These are phyloP conservation scores for Vanderwaltozyma tropicalis DNA, from an alignment of 805 yeast genomes.

Conservation along the genomic window DNA sequence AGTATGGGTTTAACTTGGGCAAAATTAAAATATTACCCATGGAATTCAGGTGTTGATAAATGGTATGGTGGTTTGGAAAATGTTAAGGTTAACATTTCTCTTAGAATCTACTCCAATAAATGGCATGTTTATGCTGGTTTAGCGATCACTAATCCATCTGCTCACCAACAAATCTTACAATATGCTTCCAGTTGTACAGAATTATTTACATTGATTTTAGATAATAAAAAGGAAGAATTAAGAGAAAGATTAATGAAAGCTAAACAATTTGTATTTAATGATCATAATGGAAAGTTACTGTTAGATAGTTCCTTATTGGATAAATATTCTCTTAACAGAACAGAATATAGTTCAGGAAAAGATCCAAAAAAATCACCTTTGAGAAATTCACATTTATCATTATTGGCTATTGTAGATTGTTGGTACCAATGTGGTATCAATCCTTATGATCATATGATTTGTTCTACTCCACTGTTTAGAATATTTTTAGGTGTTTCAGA, in stretches of 20 bases:
- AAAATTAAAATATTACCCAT: slow-evolving; percentile 72
- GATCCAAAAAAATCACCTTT: slow-evolving; percentile 5
- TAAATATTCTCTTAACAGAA: slow-evolving; percentile 66
- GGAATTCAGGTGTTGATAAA: slow-evolving; percentile 44
- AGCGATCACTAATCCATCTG: slow-evolving; percentile 91
- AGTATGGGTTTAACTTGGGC: slow-evolving; percentile 98
- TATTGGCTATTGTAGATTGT: slow-evolving; percentile 85
- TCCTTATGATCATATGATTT: slow-evolving; percentile 94
- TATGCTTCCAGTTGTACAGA: slow-evolving; percentile 80
- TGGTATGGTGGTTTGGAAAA: slow-evolving; percentile 95
- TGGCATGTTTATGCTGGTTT: slow-evolving; percentile 98
- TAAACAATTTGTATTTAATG: slow-evolving; percentile 64
- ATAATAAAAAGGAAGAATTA: slow-evolving; percentile 50
- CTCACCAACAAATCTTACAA: slow-evolving; percentile 83
- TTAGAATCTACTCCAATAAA: slow-evolving; percentile 83
- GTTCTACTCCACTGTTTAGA: slow-evolving; percentile 89
- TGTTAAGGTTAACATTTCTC: slow-evolving; percentile 86
- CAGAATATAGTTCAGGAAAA: slow-evolving; percentile 24
- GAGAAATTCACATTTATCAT: slow-evolving; percentile 83
- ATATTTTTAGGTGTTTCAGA: slow-evolving; percentile 91
- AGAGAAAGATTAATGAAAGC: slow-evolving; percentile 52
- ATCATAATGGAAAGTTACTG: slow-evolving; percentile 45
- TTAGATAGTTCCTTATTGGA: slow-evolving; percentile 73
- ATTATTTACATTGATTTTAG: slow-evolving; percentile 73
- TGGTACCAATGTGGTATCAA: slow-evolving; percentile 80